Evolutionary conservation across 2,329 filamentous ascomycete species (phyloP).

Genomic region (Pseudogymnoascus sp.): DNA sequence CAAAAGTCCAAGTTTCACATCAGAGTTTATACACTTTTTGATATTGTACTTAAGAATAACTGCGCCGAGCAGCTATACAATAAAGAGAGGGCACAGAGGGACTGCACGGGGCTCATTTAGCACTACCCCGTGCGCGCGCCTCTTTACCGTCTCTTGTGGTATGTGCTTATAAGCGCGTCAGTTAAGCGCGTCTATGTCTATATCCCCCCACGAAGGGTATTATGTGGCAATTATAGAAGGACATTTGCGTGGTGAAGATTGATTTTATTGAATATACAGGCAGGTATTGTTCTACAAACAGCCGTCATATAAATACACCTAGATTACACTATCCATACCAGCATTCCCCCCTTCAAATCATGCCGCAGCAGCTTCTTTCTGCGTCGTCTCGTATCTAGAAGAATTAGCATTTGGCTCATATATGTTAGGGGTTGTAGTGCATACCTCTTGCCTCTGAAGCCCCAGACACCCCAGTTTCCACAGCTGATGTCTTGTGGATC

Average conservation of each 20-base stretch:
- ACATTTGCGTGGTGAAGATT: constrained; percentile 1
- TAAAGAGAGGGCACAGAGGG: not conserved
- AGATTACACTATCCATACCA: not conserved
- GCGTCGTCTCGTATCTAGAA: constrained; percentile 28
- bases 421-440: constrained; percentile 21
- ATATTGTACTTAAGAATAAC: not conserved
- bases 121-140: not conserved
- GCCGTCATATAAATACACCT: constrained; percentile 7
- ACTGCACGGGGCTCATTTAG: not conserved
- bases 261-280: constrained; percentile 8
- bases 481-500: constrained; percentile 91
- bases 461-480: constrained; percentile 96
- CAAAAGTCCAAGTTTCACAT: not conserved
- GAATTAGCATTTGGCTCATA: constrained; percentile 10
- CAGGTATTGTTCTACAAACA: constrained; percentile 5
- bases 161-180: not conserved
- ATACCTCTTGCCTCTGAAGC: constrained; percentile 93
- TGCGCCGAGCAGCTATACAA: not conserved
- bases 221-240: not conserved
- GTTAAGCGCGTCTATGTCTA: not conserved
- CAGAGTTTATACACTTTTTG: not conserved
- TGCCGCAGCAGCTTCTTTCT: constrained; percentile 17
- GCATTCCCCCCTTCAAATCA: not conserved
- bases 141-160: not conserved
- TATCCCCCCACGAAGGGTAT: not conserved